phyloP scores from a whole-genome alignment of 305 asterid species.

The Solanum hybrid region DNA sequence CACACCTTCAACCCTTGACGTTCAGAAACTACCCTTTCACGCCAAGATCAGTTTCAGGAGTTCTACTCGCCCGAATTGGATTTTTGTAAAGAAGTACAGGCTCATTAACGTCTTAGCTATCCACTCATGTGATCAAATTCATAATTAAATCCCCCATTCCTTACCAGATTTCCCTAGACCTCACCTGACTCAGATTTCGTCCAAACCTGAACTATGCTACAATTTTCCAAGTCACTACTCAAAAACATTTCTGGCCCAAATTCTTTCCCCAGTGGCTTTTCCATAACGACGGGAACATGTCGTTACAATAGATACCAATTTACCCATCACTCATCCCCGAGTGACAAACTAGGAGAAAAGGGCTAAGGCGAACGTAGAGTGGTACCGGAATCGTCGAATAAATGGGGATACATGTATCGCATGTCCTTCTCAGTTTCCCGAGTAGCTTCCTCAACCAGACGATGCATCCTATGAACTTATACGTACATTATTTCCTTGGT shows the following conservation, averaged over 20 bases:
- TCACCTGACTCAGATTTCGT: neutral
- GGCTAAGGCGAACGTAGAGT: neutral
- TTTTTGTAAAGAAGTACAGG: too few species aligned
- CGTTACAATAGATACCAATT: neutral
- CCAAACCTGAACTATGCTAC: neutral
- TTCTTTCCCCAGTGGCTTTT: neutral
- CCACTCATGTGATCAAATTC: too few species aligned
- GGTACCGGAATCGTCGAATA: neutral
- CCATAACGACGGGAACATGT: neutral
- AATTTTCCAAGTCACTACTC: neutral
- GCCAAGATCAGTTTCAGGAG: too few species aligned
- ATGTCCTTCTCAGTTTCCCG: too few species aligned
- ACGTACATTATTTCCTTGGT: too few species aligned
- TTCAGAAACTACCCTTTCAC: too few species aligned
- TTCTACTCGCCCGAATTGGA: too few species aligned
- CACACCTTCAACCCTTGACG: too few species aligned
- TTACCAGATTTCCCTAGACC: neutral
- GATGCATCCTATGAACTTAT: too few species aligned
- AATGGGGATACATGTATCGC: neutral
- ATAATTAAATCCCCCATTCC: too few species aligned
- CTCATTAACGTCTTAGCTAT: too few species aligned
- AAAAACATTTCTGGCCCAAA: neutral
- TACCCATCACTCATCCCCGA: neutral
- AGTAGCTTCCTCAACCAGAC: too few species aligned
- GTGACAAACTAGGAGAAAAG: neutral